A percentile compares a stretch with the other conserved stretches of the same genome.
Evolutionary conservation across 2,329 filamentous ascomycete species (phyloP).

Genomic region (Thermothelomyces thermophilus): DNA sequence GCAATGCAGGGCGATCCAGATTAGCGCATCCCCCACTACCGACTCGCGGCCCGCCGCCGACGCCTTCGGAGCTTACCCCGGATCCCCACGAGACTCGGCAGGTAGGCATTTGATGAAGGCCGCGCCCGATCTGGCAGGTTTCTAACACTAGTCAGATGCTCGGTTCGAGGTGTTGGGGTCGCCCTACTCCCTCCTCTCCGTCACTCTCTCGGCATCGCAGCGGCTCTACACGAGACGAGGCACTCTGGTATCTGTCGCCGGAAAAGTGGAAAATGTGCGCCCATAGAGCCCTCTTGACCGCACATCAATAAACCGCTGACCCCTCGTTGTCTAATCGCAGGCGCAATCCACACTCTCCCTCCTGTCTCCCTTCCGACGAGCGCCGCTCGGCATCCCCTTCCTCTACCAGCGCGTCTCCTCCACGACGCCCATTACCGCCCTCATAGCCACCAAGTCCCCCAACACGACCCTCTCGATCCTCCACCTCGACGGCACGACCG

Average conservation of each 20-base stretch:
- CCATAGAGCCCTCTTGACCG: not conserved
- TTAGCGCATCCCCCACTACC: slow-evolving; percentile 54
- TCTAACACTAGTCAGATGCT: slow-evolving; percentile 57
- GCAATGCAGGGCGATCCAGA: slow-evolving; percentile 56
- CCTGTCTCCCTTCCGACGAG: slow-evolving; percentile 75
- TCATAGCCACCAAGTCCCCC: slow-evolving; percentile 82
- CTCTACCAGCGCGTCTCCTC: slow-evolving; percentile 89
- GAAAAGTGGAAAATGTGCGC: slow-evolving; percentile 80
- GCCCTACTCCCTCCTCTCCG: slow-evolving; percentile 88
- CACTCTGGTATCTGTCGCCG: slow-evolving; percentile 81
- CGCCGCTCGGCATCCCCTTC: slow-evolving; percentile 80
- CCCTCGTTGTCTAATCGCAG: slow-evolving; percentile 44
- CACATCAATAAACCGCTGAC: not conserved
- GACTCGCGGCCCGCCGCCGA: slow-evolving; percentile 48
- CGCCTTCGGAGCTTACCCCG: slow-evolving; percentile 47
- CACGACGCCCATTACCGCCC: slow-evolving; percentile 76
- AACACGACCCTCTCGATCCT: slow-evolving; percentile 82
- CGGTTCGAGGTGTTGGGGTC: slow-evolving; percentile 89
- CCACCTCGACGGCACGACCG: slow-evolving; percentile 84
- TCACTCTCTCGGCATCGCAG: slow-evolving; percentile 87
- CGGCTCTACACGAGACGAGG: slow-evolving; percentile 88
- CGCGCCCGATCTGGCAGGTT: slow-evolving; percentile 1
- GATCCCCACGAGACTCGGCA: slow-evolving; percentile 42
- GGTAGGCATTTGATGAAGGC: slow-evolving; percentile 33
- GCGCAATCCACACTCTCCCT: slow-evolving; percentile 83